phyloP scores from a whole-genome alignment of 1,284 basidiomycete genomes.

The Malassezia vespertilionis region DNA sequence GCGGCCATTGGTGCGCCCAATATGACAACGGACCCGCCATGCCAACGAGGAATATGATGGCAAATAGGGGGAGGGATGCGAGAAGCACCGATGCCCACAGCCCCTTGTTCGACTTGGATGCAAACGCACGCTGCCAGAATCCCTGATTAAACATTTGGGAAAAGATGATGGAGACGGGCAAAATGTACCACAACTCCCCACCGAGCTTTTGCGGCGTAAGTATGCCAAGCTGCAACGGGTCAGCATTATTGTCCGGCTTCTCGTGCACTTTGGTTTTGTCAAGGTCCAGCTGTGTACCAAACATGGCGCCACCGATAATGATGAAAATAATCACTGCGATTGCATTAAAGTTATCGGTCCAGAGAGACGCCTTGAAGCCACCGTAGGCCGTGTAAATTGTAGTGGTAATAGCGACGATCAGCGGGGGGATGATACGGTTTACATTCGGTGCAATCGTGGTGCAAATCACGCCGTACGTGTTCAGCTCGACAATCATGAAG shows the following conservation, averaged over 20 bases:
- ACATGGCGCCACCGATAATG: conserved; percentile 36
- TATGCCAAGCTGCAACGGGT: too few relatives aligned
- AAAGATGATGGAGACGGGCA: conserved; percentile 42
- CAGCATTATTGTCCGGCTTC: too few relatives aligned
- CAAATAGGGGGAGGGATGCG: conserved; percentile 41
- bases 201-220: conserved; percentile 35
- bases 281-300: conserved; percentile 39
- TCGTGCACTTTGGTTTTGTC: conserved; percentile 27
- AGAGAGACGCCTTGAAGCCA: conserved; percentile 47
- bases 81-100: conserved; percentile 37
- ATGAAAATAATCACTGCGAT: conserved; percentile 42
- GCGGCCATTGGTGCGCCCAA: conserved; percentile 32
- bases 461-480: conserved; percentile 42
- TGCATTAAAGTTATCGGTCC: conserved; percentile 47
- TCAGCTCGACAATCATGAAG: conserved; percentile 47
- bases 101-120: conserved; percentile 37
- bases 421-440: conserved; percentile 36
- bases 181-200: conserved; percentile 45
- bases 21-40: conserved; percentile 41
- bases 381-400: conserved; percentile 47
- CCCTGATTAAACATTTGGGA: conserved; percentile 48
- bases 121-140: conserved; percentile 47
- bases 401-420: conserved; percentile 41
- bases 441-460: conserved; percentile 27
- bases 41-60: conserved; percentile 44